These are phyloP conservation scores for Beta macrorhiza DNA, from an alignment of 179 eudicot species.

Conservation along the genomic window DNA sequence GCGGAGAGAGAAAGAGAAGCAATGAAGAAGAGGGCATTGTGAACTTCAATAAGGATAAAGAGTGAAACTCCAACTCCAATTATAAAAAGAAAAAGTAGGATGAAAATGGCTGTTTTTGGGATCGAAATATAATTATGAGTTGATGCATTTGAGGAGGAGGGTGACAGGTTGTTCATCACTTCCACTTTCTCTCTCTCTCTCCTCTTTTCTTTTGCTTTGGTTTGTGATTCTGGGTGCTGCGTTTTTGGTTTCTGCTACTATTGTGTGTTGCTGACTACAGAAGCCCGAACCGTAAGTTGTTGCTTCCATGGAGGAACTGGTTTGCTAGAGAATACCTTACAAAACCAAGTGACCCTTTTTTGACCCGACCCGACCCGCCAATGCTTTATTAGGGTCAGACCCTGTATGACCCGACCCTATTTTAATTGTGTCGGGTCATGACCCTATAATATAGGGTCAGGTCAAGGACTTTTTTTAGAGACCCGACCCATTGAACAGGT, in stretches of 20 bases:
- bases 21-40: constrained; percentile 41
- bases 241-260: background rate
- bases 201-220: background rate
- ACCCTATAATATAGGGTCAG: too few relatives aligned
- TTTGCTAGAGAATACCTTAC: too few relatives aligned
- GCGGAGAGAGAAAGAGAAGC: constrained; percentile 31
- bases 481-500: too few relatives aligned
- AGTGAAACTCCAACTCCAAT: constrained; percentile 41
- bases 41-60: constrained; percentile 44
- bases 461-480: too few relatives aligned
- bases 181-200: background rate
- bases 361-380: too few relatives aligned
- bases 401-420: too few relatives aligned
- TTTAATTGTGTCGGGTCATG: too few relatives aligned
- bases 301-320: too few relatives aligned
- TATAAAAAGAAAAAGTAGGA: constrained; percentile 32
- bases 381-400: too few relatives aligned
- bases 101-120: constrained; percentile 32
- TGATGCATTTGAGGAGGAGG: constrained; percentile 10
- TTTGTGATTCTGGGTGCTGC: background rate
- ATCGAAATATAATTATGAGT: constrained; percentile 26
- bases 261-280: background rate
- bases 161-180: constrained; percentile 34
- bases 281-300: too few relatives aligned
- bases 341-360: too few relatives aligned